Evolutionary conservation across 495 filamentous ascomycete genomes (phyloP).

Genomic region (Daldinia concentrica): DNA sequence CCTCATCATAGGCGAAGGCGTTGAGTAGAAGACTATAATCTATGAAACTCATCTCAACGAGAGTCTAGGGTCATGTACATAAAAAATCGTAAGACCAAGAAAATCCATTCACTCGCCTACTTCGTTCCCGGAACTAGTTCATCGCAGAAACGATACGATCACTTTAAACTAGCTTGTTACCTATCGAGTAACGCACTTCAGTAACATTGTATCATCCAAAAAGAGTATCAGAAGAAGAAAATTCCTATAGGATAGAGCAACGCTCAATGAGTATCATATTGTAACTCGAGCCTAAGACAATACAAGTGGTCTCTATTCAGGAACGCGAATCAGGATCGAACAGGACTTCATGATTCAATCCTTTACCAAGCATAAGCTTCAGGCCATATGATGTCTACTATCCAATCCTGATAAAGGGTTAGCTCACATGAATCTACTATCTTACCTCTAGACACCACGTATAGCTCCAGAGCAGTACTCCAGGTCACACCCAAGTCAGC

Average conservation of each 20-base stretch:
- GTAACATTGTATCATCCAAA: no score
- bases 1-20: background rate
- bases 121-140: background rate
- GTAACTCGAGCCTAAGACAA: background rate
- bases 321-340: background rate
- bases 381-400: background rate
- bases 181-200: background rate
- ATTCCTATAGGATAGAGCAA: background rate
- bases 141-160: background rate
- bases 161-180: background rate
- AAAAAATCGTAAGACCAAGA: no score
- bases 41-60: background rate
- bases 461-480: background rate
- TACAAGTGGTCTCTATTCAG: background rate
- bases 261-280: background rate
- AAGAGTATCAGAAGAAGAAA: background rate
- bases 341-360: background rate
- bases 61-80: background rate
- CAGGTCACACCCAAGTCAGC: background rate
- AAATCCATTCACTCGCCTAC: background rate
- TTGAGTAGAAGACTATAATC: background rate
- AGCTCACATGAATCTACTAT: slow-evolving; percentile 2
- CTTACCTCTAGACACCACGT: background rate
- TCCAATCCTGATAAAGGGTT: background rate
- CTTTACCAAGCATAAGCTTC: background rate